A percentile compares a stretch with the other conserved stretches of the same genome.
These are phyloP conservation scores for Corymbia maculata DNA, from an alignment of 345 rosid species.

Conservation along the genomic window DNA sequence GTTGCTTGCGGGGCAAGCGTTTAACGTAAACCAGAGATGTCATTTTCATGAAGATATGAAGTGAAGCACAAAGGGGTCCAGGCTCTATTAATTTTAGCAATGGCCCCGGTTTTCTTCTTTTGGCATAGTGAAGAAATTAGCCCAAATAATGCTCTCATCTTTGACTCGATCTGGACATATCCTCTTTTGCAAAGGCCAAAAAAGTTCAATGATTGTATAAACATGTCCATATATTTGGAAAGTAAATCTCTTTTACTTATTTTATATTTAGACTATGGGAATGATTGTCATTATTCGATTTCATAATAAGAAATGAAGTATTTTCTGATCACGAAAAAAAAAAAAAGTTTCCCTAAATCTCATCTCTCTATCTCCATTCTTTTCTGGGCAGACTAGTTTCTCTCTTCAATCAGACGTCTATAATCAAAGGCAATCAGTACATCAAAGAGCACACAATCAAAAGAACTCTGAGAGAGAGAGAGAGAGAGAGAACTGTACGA, in stretches of 20 bases:
- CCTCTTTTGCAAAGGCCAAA: neutral
- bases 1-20: no score
- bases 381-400: neutral
- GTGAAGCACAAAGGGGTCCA: neutral
- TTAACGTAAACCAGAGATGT: no score
- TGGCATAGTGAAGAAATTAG: neutral
- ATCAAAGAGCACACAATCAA: neutral
- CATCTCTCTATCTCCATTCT: neutral
- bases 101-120: neutral
- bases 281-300: no score
- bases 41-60: no score
- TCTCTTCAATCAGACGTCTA: neutral
- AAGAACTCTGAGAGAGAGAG: neutral
- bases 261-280: no score
- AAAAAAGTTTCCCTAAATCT: no score
- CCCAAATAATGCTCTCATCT: neutral
- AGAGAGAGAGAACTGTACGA: neutral
- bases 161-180: neutral
- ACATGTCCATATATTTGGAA: neutral
- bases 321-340: no score
- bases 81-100: neutral
- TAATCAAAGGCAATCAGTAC: neutral
- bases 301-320: no score
- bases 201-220: neutral
- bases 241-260: no score